Conservation (phyloP, 306 rosid genomes). For the Potentilla sterilis region DNA sequence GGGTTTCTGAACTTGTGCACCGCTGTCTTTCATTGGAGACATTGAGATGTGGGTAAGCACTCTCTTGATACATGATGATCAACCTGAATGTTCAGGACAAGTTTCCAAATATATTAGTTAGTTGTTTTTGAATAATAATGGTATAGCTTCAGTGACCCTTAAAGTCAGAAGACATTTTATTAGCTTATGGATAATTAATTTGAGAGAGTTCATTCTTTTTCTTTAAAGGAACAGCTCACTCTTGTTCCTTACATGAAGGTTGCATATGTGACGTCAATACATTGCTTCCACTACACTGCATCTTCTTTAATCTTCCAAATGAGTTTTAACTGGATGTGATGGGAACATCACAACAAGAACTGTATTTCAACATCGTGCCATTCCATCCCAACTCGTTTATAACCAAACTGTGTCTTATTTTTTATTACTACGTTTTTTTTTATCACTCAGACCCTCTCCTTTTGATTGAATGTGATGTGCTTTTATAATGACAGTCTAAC, state of each 20-base stretch:
- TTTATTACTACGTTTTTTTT: too few relatives aligned
- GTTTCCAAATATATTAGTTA: neutral
- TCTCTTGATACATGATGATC: neutral
- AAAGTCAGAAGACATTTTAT: neutral
- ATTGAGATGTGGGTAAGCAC: conserved; percentile 82
- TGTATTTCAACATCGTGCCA: neutral
- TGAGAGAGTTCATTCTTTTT: neutral
- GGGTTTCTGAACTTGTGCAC: conserved; percentile 70
- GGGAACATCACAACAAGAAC: neutral
- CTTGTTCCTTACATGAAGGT: neutral
- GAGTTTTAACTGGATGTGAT: neutral
- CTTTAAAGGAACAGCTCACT: neutral
- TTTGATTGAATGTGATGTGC: neutral
- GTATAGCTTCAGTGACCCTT: neutral
- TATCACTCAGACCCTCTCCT: neutral
- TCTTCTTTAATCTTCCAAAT: neutral
- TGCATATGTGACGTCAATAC: neutral
- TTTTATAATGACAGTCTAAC: neutral
- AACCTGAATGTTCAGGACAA: neutral
- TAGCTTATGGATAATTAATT: neutral
- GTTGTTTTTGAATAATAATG: neutral
- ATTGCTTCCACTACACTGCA: neutral
- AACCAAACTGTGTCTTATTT: neutral
- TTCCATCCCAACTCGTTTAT: neutral
- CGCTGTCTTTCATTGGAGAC: conserved; percentile 72